Evolutionary conservation across 371 early-diverging fungal genomes (phyloP), one percentile per base, ranked within the genome.

Genomic region (Mortierella sp.): DNA sequence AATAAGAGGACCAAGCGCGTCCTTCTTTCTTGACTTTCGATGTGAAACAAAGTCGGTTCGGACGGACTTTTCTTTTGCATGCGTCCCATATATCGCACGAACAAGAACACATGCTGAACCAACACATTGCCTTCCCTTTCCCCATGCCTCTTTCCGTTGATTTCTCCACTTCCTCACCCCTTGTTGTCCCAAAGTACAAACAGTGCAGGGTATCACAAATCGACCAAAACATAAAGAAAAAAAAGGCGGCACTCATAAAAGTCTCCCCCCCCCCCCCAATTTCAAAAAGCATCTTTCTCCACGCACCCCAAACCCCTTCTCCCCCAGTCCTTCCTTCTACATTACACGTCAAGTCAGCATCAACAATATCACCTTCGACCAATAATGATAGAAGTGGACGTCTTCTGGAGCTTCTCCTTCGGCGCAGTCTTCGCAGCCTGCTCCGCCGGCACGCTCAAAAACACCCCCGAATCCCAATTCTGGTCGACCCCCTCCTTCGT

Each of bases 321-420:
- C 16, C 12, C 18, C 16, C 49, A 16, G 18, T 49, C 21, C 16
- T 16, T 49, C 49, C 21, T 18, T 51, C 58, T 58, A 8, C 35
- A 1, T 35, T 29, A 58, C 63, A 63, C 16, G 18, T 5, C 54
- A 0, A 16, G 54, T 51, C 24, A 7, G 21, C 46, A 46, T 16
- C 12, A 35, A 63, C 12, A 63, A 35, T 6, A 14, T 10, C 14
- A 14, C 58, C 54, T 18, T 14, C 21, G 35, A 12, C 63, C 41
- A 41, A 29, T 29, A 35, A 84, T 84, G 84, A 84, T 84, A 16
- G 81, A 84, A 51, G 84, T 81, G 38, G 84, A 84, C 74, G 81
- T 84, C 74, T 84, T 84, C 63, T 84, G 84, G 84, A 77, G 78
- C 63, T 84, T 84, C 72, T 81, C 81, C 24, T 84, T 84, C 14